Conservation (phyloP, 169 alveolate genomes). For the Plasmodium relictum region DNA sequence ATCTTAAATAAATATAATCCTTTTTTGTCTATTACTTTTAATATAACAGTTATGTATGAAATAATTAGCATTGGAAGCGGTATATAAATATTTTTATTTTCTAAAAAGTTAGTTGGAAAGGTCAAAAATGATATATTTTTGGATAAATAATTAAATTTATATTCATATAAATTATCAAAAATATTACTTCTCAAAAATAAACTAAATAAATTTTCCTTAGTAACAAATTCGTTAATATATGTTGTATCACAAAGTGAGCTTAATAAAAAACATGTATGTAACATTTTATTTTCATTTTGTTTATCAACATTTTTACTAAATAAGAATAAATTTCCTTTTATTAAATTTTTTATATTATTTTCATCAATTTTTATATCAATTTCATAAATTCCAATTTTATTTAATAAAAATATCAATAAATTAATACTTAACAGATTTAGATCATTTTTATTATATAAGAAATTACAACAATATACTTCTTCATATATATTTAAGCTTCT, state of each 20-base stretch:
- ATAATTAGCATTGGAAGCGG: conserved; percentile 59
- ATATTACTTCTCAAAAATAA: conserved; percentile 58
- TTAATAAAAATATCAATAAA: conserved; percentile 52
- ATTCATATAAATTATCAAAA: conserved; percentile 49
- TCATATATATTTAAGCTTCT: conserved; percentile 61
- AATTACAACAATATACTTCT: conserved; percentile 62
- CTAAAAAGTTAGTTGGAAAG: conserved; percentile 52
- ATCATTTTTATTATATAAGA: conserved; percentile 55
- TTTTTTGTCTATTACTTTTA: conserved; percentile 49
- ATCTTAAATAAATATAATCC: conserved; percentile 40
- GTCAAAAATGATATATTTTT: conserved; percentile 61
- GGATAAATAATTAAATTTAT: conserved; percentile 57
- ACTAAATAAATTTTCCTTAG: conserved; percentile 31
- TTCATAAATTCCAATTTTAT: conserved; percentile 58
- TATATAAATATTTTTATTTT: conserved; percentile 60
- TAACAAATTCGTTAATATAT: conserved; percentile 50
- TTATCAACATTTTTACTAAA: neutral
- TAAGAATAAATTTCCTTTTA: conserved; percentile 59
- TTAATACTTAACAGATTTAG: conserved; percentile 54
- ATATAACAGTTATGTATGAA: conserved; percentile 48
- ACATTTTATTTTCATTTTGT: conserved; percentile 42
- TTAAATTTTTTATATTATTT: conserved; percentile 33
- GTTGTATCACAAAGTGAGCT: conserved; percentile 70
- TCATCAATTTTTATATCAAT: conserved; percentile 57
- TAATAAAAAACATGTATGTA: conserved; percentile 63